Conservation (phyloP, 768 basidiomycete species). For the Lactarius hengduanensis region DNA sequence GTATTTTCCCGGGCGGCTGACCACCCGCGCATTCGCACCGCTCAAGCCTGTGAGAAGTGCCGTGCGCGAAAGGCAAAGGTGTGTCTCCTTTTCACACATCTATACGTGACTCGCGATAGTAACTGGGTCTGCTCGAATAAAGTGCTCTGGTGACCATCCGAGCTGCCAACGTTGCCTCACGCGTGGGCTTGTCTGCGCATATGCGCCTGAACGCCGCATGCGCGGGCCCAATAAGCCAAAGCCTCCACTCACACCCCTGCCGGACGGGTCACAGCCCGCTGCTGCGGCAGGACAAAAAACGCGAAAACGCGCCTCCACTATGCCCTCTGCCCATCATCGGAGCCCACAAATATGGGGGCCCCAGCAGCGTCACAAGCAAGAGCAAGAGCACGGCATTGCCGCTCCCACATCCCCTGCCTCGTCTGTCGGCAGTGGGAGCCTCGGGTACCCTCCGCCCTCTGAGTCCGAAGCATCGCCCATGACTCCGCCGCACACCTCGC, state of each 20-base stretch:
- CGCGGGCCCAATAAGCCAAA: constrained; percentile 63
- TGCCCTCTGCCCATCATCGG: constrained; percentile 19
- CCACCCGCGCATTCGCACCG: constrained; percentile 63
- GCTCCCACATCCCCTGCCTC: constrained; percentile 18
- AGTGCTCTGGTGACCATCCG: constrained; percentile 75
- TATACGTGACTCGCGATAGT: not conserved
- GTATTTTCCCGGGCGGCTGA: constrained; percentile 64
- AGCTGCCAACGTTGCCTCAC: constrained; percentile 62
- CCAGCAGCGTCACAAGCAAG: constrained; percentile 1
- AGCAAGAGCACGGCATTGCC: constrained; percentile 1
- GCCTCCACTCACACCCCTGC: constrained; percentile 1
- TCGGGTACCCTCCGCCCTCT: constrained; percentile 4
- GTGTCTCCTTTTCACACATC: constrained; percentile 26
- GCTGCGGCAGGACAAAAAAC: constrained; percentile 5
- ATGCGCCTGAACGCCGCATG: constrained; percentile 63
- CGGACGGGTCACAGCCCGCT: constrained; percentile 3
- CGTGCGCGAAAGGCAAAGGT: constrained; percentile 74
- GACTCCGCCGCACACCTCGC: constrained; percentile 22
- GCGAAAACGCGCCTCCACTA: constrained; percentile 21
- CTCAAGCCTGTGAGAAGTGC: constrained; percentile 76
- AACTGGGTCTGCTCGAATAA: constrained; percentile 7
- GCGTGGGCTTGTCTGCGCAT: constrained; percentile 61
- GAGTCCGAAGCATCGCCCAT: constrained; percentile 26
- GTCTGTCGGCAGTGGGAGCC: constrained; percentile 17
- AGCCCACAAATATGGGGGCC: not conserved